Evolutionary conservation across 352 stramenopile species (phyloP), one percentile per base, ranked within the genome.

Genomic region (Globisporangium emineosum): DNA sequence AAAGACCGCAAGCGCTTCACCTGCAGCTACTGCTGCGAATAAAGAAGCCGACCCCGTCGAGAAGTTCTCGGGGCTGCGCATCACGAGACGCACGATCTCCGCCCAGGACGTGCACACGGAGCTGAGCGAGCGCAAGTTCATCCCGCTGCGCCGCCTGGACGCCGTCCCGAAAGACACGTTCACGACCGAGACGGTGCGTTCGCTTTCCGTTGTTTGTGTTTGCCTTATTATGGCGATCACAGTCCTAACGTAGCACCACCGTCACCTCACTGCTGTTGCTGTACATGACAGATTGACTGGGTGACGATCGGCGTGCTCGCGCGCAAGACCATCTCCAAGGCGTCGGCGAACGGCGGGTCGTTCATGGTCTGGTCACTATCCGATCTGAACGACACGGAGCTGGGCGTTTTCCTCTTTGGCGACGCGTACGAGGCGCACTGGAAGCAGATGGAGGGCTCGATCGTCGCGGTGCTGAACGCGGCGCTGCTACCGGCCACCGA

Each of bases 331-430:
- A 60, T 89, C 47, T 89, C 84, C 35, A 90, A 91, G 55, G 75
- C 83, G 40, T 59, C 79, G 12, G 64, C 79, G 19, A 90, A 83
- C 63, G 83, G 83, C 37, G 83, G 73, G 13, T 81, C 82, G 21
- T 94, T 91, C 63, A 86, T 93, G 72, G 86, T 92, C 15, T 94
- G 86, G 86, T 81, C 73, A 15, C 67, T 94, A 30, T 89, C 86
- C 15, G 81, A 94, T 52, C 62, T 94, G 23, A 72, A 81, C 7
- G 79, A 68, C 47, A 89, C 80, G 1, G 85, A 93, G 33, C 55
- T 93, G 19, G 82, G 75, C 21, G 64, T 94, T 37, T 94, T 94
- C 47, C 75, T 94, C 32, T 93, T 93, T 53, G 75, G 76, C 45
- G 75, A 83, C 33, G 86, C 83, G 37, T 94, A 94, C 68, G 69